Evolutionary conservation across 768 basidiomycete species (phyloP), one percentile per base, ranked within the genome.

Genomic region (Kockovaella imperatae): DNA sequence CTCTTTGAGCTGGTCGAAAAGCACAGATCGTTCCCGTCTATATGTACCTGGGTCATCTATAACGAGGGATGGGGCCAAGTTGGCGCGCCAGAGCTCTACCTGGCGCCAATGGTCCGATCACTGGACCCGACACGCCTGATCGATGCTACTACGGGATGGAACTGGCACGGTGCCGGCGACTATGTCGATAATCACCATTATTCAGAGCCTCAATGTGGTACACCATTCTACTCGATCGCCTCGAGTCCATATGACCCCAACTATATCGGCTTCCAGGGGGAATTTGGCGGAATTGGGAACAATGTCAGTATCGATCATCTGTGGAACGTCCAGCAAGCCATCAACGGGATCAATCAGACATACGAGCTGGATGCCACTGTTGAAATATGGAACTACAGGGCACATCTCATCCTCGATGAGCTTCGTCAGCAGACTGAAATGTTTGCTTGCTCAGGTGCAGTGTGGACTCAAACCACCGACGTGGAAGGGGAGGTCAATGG

Each of bases 401-500:
- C 56, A n/a, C n/a, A n/a, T n/a, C n/a, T n/a, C n/a, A n/a, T n/a
- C n/a, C n/a, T n/a, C n/a, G 11, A 49, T 55, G 34, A 47, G 53
- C 44, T 4, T 7, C 5, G 21, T 38, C 7, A 34, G n/a, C 56
- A 57, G 42, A 42, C 43, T 0, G 26, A 45, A n/a, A 18, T 34
- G 3, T 30, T 43, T 29, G 45, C 52, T 10, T 57, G 56, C 39
- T 53, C 52, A 7, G 56, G 56, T 2, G 56, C 45, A 7, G 56
- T 57, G 2, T 57, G 56, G 56, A 57, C 56, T 4, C 52, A 57
- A 32, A 57, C 56, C 5, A 54, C 49, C 17, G 56, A 57, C 32
- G 56, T 57, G 6, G 56, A 57, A 38, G 56, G 56, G 6, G 56
- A 57, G 31, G 45, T 57, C 35, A 57, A 57, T 26, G 56, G 56